Evolutionary conservation across 139 green algal species (phyloP), one percentile per base, ranked within the genome.

Genomic region (Tetraselmis chui): DNA sequence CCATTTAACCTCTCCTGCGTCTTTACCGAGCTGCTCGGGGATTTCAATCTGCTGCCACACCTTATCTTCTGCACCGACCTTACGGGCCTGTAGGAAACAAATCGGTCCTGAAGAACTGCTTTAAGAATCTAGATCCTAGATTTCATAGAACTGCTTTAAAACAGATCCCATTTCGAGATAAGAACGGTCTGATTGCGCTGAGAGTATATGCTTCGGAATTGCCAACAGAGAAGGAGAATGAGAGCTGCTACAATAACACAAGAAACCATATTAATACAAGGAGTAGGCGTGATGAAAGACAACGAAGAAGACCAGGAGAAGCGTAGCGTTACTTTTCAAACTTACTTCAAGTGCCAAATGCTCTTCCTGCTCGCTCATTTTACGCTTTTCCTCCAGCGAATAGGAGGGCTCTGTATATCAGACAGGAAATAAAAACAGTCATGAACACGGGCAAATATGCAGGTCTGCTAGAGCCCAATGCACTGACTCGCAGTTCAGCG

Each of bases 1-100:
- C 94, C 94, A 98, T 83, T 96, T 97, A 88, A 94, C 94, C 26
- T 74, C 59, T 59, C 80, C 79, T 81, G 82, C 87, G 59, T 89
- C 87, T 31, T 93, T 22, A 29, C 91, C 91, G 29, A 95, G 80
- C 22, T 79, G 59, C 28, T 28, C n/a, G 11, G 86, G 82, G 27
- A 93, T 76, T 11, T 91, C 67, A 22, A 96, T 85, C 0, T 83
- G n/a, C 27, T 29, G 29, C 82, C 74, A 87, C 25, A 18, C 77
- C 81, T 28, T 76, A 31, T 59, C 2, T 59, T 76, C 0, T 22
- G 32, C 83, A 83, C 86, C 25, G 83, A 80, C 1, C 24, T 29
- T 26, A 84, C 85, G 27, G 83, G 79, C 11, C 67, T 81, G 30
- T 25, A 80, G 2, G 24, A 5, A 59, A 26, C 1, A n/a, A 26